phyloP scores from a whole-genome alignment of 352 stramenopile species.

The Aphanomyces invadans region DNA sequence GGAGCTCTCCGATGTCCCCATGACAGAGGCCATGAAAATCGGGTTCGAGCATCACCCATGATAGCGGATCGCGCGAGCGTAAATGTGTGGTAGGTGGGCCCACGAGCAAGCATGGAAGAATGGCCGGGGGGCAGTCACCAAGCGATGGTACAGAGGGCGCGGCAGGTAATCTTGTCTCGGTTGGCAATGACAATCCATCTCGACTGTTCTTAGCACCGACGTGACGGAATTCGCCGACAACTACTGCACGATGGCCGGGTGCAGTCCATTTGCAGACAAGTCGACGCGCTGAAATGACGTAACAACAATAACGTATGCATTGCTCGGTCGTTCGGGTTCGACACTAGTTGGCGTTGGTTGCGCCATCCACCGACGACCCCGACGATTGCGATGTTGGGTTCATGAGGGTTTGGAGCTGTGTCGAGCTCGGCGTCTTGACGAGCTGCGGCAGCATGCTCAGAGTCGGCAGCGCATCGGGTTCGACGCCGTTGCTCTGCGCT shows the following conservation, averaged over 20 bases:
- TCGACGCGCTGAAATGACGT: conserved; percentile 51
- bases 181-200: background rate
- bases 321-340: background rate
- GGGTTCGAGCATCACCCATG: conserved; percentile 38
- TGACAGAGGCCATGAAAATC: conserved; percentile 69
- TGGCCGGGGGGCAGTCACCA: conserved; percentile 62
- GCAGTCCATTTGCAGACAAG: conserved; percentile 80
- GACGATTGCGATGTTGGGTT: background rate
- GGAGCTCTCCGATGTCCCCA: conserved; percentile 52
- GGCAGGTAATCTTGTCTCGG: conserved; percentile 40
- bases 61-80: too few relatives aligned
- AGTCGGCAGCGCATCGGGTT: conserved; percentile 66
- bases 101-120: conserved; percentile 58
- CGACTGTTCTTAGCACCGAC: conserved; percentile 42
- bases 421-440: conserved; percentile 40
- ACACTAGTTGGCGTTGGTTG: background rate
- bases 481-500: conserved; percentile 39
- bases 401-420: background rate
- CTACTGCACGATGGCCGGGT: conserved; percentile 79
- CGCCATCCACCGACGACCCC: too few relatives aligned
- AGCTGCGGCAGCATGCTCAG: conserved; percentile 61
- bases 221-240: conserved; percentile 79
- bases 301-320: background rate
- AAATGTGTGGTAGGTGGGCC: too few relatives aligned
- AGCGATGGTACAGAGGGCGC: conserved; percentile 75